Conservation (phyloP, 2,329 filamentous ascomycete genomes). For the Neonectria magnoliae region DNA sequence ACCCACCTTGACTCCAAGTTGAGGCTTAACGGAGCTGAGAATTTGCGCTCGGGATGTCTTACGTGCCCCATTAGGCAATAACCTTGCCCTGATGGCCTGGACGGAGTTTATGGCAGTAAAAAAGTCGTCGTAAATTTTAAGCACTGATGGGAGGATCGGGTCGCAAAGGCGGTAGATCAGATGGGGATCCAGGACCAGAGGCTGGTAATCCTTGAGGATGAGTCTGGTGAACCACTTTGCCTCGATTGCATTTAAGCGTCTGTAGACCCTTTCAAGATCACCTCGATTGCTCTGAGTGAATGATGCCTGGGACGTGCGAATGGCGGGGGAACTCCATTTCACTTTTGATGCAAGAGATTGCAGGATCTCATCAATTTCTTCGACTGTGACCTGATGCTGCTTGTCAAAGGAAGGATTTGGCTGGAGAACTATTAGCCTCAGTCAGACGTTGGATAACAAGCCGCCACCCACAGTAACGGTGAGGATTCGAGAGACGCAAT, state of each 20-base stretch:
- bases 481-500: conserved; percentile 75
- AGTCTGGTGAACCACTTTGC: conserved; percentile 90
- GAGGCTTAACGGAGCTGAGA: conserved; percentile 58
- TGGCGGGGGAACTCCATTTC: conserved; percentile 74
- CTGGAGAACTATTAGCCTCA: conserved; percentile 43
- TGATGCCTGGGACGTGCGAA: conserved; percentile 55
- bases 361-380: conserved; percentile 76
- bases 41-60: conserved; percentile 29
- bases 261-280: conserved; percentile 66
- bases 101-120: conserved; percentile 67
- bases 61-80: conserved; percentile 33
- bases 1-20: conserved; percentile 70
- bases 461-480: conserved; percentile 62
- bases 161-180: conserved; percentile 71
- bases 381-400: conserved; percentile 65
- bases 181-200: conserved; percentile 68
- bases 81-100: conserved; percentile 42
- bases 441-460: background rate
- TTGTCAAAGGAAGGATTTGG: conserved; percentile 52
- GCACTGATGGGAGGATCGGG: conserved; percentile 73
- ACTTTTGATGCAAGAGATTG: conserved; percentile 73
- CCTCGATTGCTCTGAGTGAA: conserved; percentile 48
- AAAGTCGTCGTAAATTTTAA: conserved; percentile 77
- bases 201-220: conserved; percentile 79
- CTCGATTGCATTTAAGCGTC: conserved; percentile 70